Evolutionary conservation across 2,329 filamentous ascomycete genomes (phyloP).

Genomic region (Myotisia sp.): DNA sequence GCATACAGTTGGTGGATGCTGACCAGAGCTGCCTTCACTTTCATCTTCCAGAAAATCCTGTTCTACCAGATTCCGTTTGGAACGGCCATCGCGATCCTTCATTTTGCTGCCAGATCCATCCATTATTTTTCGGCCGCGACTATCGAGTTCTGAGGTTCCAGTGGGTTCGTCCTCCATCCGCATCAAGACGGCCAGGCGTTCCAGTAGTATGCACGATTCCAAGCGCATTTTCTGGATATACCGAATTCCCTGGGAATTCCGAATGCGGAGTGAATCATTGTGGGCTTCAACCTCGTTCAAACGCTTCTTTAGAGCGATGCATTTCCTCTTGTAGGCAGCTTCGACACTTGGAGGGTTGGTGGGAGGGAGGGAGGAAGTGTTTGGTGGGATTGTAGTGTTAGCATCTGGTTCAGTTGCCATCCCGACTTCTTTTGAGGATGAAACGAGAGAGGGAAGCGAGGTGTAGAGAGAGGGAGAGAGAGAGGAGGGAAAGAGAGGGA

Average conservation of each 20-base stretch:
- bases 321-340: constrained; percentile 91
- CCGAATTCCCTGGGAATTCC: constrained; percentile 65
- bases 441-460: too few species aligned
- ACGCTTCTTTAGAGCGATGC: constrained; percentile 81
- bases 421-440: neutral
- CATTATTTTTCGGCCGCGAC: constrained; percentile 23
- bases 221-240: constrained; percentile 85
- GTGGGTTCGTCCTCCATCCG: constrained; percentile 24
- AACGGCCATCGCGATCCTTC: constrained; percentile 7
- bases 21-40: constrained; percentile 31
- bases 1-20: constrained; percentile 30
- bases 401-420: constrained; percentile 3
- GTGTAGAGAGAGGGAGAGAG: too few species aligned
- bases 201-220: constrained; percentile 30
- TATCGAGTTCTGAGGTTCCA: constrained; percentile 22
- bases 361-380: constrained; percentile 11
- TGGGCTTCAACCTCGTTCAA: constrained; percentile 83
- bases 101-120: constrained; percentile 14
- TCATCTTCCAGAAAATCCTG: constrained; percentile 26
- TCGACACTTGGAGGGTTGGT: constrained; percentile 75
- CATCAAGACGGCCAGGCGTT: constrained; percentile 28
- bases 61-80: constrained; percentile 12
- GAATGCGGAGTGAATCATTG: constrained; percentile 69
- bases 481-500: too few species aligned
- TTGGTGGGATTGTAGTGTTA: constrained; percentile 13